Evolutionary conservation across 2,329 filamentous ascomycete species (phyloP).

Genomic region (Fonsecaea monophora): DNA sequence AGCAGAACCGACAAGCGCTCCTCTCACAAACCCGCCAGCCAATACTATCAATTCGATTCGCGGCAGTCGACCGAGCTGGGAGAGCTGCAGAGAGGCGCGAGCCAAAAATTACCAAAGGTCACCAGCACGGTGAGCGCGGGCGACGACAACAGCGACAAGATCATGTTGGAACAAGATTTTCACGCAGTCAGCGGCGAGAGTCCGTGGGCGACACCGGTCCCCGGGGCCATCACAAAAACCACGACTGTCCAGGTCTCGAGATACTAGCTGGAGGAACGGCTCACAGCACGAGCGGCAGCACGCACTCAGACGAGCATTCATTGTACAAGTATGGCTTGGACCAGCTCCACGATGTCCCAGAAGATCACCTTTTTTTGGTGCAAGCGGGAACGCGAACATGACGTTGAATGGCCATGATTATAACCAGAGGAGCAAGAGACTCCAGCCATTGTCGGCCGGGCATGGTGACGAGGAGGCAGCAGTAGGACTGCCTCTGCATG

Average conservation of each 20-base stretch:
- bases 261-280: conserved; percentile 13
- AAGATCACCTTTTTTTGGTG: not conserved
- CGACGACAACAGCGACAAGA: conserved; percentile 34
- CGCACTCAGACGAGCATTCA: not conserved
- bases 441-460: not conserved
- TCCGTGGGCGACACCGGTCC: conserved; percentile 9
- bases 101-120: conserved; percentile 19
- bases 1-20: conserved; percentile 20
- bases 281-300: not conserved
- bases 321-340: not conserved
- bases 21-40: conserved; percentile 21
- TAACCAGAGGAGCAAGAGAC: not conserved
- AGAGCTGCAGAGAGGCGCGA: conserved; percentile 20
- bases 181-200: conserved; percentile 7
- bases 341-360: not conserved
- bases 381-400: not conserved
- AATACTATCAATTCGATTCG: conserved; percentile 32
- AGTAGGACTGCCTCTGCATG: not conserved
- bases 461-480: not conserved
- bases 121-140: conserved; percentile 32
- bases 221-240: conserved; percentile 32
- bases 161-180: conserved; percentile 31
- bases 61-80: conserved; percentile 30
- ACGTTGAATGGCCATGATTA: conserved; percentile 2
- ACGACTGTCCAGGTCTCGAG: conserved; percentile 31